Conservation (phyloP, 495 filamentous ascomycete species). For the Penicillium ucsense region DNA sequence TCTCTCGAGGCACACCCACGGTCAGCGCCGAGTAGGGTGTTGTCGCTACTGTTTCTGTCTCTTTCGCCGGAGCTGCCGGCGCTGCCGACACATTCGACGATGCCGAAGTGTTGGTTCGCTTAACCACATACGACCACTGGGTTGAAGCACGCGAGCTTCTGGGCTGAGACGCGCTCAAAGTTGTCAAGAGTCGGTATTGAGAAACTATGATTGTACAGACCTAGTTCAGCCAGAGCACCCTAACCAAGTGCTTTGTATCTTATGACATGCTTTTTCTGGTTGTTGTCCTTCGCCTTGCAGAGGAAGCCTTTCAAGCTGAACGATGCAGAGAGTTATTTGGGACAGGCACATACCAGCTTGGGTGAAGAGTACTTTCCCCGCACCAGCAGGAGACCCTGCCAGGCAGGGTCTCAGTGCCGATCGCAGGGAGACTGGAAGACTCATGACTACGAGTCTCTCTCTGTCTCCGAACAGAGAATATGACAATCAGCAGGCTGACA, state of each 20-base stretch:
- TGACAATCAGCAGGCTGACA: neutral
- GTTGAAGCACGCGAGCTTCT: slow-evolving; percentile 2
- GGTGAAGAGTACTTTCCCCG: slow-evolving; percentile 17
- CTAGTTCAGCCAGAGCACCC: slow-evolving; percentile 3
- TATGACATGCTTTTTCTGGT: too few species aligned
- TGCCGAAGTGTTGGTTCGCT: slow-evolving; percentile 2
- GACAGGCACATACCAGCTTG: slow-evolving; percentile 10
- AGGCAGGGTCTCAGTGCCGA: slow-evolving; percentile 26
- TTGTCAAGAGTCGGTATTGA: slow-evolving; percentile 6
- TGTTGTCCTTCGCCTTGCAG: too few species aligned
- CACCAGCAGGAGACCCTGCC: slow-evolving; percentile 13
- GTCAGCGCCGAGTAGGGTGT: slow-evolving; percentile 58
- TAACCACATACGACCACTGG: slow-evolving; percentile 12
- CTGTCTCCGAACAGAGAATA: neutral
- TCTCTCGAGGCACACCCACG: slow-evolving; percentile 64
- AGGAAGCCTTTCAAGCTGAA: too few species aligned
- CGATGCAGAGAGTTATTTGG: too few species aligned
- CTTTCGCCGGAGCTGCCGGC: slow-evolving; percentile 19
- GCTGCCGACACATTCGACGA: slow-evolving; percentile 4
- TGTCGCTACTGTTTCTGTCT: slow-evolving; percentile 47
- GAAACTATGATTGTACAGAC: slow-evolving; percentile 3
- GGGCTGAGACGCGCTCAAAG: slow-evolving; percentile 3
- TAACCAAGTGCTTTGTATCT: too few species aligned
- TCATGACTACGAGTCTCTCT: slow-evolving; percentile 17
- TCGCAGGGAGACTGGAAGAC: slow-evolving; percentile 20